These are phyloP conservation scores for Phytopythium oedochilum DNA, from an alignment of 352 stramenopile species.

Conservation along the genomic window DNA sequence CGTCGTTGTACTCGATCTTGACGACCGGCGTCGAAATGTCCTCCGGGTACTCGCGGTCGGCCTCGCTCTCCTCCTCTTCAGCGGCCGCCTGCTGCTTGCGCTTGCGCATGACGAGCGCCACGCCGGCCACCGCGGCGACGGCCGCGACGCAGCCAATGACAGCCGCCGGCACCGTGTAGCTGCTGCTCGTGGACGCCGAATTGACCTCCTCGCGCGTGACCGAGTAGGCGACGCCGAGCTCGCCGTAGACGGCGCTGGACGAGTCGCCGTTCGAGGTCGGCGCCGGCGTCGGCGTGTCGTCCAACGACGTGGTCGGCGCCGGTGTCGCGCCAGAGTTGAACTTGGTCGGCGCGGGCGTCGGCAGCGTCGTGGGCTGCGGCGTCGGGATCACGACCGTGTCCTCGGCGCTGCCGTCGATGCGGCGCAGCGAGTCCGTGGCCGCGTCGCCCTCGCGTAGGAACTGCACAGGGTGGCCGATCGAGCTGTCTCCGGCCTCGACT, in stretches of 20 bases:
- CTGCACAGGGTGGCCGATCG: slow-evolving; percentile 6
- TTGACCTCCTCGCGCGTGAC: slow-evolving; percentile 24
- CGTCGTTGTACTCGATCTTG: slow-evolving; percentile 25
- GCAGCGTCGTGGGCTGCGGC: slow-evolving; percentile 7
- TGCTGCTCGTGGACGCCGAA: slow-evolving; percentile 6
- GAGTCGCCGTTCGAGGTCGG: slow-evolving; percentile 6
- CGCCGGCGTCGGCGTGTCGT: slow-evolving; percentile 10
- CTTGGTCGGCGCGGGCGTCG: slow-evolving; percentile 15
- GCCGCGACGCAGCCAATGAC: slow-evolving; percentile 32
- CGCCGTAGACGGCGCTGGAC: slow-evolving; percentile 10
- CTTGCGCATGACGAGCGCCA: slow-evolving; percentile 34
- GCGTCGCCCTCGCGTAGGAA: slow-evolving; percentile 2
- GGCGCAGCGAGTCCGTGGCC: slow-evolving; percentile 1
- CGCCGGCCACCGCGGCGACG: slow-evolving; percentile 32
- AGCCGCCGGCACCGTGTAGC: slow-evolving; percentile 20
- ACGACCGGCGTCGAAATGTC: slow-evolving; percentile 3
- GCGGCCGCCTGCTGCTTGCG: no score
- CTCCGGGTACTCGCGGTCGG: slow-evolving; percentile 4
- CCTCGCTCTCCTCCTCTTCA: neutral
- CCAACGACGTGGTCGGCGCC: slow-evolving; percentile 9
- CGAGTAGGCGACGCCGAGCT: slow-evolving; percentile 22
- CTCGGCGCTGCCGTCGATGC: neutral
- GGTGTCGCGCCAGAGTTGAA: slow-evolving; percentile 8
- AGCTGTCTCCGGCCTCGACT: slow-evolving; percentile 10
- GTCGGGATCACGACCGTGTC: slow-evolving; percentile 7